Conservation (phyloP, 768 basidiomycete species). For the Boletus vinaceobasis region DNA sequence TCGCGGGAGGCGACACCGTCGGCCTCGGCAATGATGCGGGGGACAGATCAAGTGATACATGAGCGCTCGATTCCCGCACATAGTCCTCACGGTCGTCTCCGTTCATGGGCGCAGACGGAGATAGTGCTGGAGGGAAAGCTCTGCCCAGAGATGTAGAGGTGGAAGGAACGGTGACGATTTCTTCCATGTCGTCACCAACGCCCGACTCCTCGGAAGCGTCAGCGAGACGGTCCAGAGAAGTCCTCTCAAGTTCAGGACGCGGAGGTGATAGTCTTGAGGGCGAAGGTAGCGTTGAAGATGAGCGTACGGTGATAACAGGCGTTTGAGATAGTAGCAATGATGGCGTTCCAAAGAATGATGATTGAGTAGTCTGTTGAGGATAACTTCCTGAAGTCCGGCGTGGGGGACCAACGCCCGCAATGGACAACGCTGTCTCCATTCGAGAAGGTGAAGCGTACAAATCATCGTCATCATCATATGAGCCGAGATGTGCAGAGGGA, state of each 20-base stretch:
- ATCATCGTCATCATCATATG: conserved; percentile 40
- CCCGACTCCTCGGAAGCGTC: conserved; percentile 13
- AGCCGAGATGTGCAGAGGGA: not conserved
- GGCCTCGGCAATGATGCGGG: conserved; percentile 12
- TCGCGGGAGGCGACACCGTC: not conserved
- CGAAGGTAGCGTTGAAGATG: no score
- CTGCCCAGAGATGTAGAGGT: not conserved
- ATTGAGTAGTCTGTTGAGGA: conserved; percentile 11
- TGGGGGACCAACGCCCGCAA: conserved; percentile 55
- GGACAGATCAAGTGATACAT: conserved; percentile 3
- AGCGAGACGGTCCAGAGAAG: not conserved
- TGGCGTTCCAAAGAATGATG: conserved; percentile 38
- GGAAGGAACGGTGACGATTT: conserved; percentile 18
- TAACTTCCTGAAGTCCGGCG: conserved; percentile 15
- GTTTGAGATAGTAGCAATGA: conserved; percentile 27
- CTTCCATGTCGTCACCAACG: conserved; percentile 40
- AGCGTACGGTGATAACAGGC: not conserved
- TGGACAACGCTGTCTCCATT: conserved; percentile 64
- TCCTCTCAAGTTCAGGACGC: not conserved
- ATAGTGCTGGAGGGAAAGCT: conserved; percentile 3
- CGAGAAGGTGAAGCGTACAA: conserved; percentile 50
- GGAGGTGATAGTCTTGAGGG: not conserved
- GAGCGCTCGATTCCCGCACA: not conserved
- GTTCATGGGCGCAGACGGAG: conserved; percentile 13
- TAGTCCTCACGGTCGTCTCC: conserved; percentile 13